Evolutionary conservation across 1,284 basidiomycete genomes (phyloP), one percentile per base, ranked within the genome.

Genomic region (Rhizoctonia solani): DNA sequence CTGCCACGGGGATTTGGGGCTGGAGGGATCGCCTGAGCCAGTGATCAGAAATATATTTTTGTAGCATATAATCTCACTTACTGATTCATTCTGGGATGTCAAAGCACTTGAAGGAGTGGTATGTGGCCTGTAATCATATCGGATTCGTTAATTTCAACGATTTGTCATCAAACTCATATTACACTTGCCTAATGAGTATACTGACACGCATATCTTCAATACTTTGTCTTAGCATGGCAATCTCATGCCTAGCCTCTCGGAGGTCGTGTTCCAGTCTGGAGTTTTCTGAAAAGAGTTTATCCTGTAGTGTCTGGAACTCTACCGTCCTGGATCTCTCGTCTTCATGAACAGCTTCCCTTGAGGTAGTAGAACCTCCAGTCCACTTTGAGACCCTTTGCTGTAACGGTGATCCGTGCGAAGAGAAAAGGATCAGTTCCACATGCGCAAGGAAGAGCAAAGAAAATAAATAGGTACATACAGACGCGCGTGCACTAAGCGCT

Each of bases 131-230:
- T 21, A n/a, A n/a, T n/a, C n/a, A n/a, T n/a, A n/a, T n/a, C n/a
- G n/a, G n/a, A n/a, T n/a, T n/a, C n/a, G n/a, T n/a, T n/a, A n/a
- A n/a, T n/a, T n/a, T n/a, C n/a, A n/a, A n/a, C n/a, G n/a, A n/a
- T n/a, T n/a, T n/a, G n/a, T n/a, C n/a, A n/a, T n/a, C n/a, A n/a
- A n/a, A n/a, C n/a, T n/a, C n/a, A n/a, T n/a, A n/a, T n/a, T n/a
- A n/a, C n/a, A 13, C 50, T 25, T 13, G 39, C 61, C 50, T 66
- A 14, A 66, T 54, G 25, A 66, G 27, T 25, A 66, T 39, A 46
- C 46, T 66, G 16, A 66, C 61, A 23, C 61, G 61, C 41, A 66
- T 34, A 1, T 34, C 39, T 39, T 66, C 61, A n/a, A 66, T 66
- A 29, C 50, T 66, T 29, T 66, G 61, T 41, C 41, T 54, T 16